Conservation (phyloP, 179 eudicot species). For the Vitellaria paradoxa region DNA sequence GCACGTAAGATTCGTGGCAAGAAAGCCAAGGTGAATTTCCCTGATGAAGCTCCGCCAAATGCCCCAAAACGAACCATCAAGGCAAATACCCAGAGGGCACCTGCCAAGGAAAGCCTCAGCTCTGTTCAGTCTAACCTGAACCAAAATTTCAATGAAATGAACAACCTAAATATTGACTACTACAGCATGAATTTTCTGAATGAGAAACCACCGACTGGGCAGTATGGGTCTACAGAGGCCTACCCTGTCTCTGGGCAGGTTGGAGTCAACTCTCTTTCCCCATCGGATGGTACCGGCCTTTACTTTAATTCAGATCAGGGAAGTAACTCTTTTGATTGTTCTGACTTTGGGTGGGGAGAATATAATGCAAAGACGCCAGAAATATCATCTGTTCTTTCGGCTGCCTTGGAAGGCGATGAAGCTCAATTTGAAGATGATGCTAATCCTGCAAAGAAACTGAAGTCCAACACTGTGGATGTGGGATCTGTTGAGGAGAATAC, state of each 20-base stretch:
- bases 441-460: conserved; percentile 57
- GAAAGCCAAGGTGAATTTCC: conserved; percentile 96
- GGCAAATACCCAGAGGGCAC: conserved; percentile 31
- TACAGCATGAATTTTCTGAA: conserved; percentile 37
- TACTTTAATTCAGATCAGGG: conserved; percentile 65
- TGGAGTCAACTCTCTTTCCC: conserved; percentile 25
- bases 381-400: conserved; percentile 69
- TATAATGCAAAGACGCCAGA: conserved; percentile 62
- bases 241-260: conserved; percentile 29
- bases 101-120: conserved; percentile 23
- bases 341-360: conserved; percentile 80
- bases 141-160: conserved; percentile 28
- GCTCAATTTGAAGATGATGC: conserved; percentile 39
- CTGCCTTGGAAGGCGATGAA: conserved; percentile 44
- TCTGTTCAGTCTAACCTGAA: conserved; percentile 30
- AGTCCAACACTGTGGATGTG: conserved; percentile 26
- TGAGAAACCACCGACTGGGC: conserved; percentile 55
- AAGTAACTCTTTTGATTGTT: conserved; percentile 72
- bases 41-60: conserved; percentile 40
- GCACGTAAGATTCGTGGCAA: conserved; percentile 92
- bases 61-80: conserved; percentile 39
- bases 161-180: conserved; percentile 26
- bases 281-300: conserved; percentile 32
- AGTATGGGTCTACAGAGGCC: conserved; percentile 21
- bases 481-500: conserved; percentile 31